Percentiles rank a stretch among this genome's conserved stretches.
These are phyloP conservation scores for Aureobasidium sp. DNA, from an alignment of 2,329 filamentous ascomycete species.

Conservation along the genomic window DNA sequence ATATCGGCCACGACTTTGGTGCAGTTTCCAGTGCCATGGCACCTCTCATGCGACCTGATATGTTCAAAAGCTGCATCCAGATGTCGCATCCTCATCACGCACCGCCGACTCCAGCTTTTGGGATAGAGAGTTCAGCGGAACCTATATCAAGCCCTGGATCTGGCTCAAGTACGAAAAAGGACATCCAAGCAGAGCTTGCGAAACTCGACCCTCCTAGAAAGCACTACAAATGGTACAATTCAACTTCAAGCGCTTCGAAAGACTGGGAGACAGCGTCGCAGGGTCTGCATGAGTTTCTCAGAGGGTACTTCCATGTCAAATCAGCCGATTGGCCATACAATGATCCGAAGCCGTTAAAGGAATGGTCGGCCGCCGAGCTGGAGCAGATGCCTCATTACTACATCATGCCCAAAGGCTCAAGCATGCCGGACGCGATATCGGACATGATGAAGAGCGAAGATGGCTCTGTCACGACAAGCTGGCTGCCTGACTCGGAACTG, in stretches of 20 bases:
- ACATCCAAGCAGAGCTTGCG: conserved; percentile 53
- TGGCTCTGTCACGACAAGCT: conserved; percentile 38
- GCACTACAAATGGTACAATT: conserved; percentile 65
- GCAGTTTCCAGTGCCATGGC: conserved; percentile 54
- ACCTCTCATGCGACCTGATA: conserved; percentile 56
- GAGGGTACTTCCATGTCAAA: conserved; percentile 64
- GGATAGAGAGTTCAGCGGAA: conserved; percentile 30
- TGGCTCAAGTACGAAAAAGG: conserved; percentile 20
- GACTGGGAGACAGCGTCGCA: conserved; percentile 45
- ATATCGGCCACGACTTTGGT: conserved; percentile 63
- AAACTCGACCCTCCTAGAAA: conserved; percentile 52
- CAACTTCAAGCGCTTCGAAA: conserved; percentile 39
- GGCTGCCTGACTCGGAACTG: conserved; percentile 54
- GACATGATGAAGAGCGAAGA: conserved; percentile 50
- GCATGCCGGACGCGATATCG: conserved; percentile 54
- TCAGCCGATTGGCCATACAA: conserved; percentile 50
- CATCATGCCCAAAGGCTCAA: conserved; percentile 52
- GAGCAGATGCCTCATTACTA: conserved; percentile 61
- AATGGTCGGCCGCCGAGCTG: conserved; percentile 53
- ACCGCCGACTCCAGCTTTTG: conserved; percentile 43
- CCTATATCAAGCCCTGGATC: background rate
- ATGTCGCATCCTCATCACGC: conserved; percentile 61
- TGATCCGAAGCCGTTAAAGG: conserved; percentile 45
- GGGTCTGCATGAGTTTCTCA: conserved; percentile 53
- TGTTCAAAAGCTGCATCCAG: conserved; percentile 55